phyloP scores from a whole-genome alignment of 257 asterid species.

The Phtheirospermum japonicum region DNA sequence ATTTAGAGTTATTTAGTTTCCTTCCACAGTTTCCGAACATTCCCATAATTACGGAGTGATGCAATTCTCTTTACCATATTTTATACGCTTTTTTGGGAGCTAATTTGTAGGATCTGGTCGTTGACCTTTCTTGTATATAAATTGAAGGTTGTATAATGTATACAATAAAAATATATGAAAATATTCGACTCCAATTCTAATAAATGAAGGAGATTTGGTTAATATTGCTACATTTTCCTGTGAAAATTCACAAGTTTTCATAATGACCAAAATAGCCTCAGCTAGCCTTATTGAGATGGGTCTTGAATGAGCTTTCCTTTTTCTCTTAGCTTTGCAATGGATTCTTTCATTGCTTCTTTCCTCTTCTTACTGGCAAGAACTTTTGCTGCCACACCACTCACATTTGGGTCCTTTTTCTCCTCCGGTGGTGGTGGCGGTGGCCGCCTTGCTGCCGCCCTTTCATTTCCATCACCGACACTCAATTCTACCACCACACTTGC shows the following conservation, averaged over 20 bases:
- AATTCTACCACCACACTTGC: constrained; percentile 42
- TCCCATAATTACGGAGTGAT: no score
- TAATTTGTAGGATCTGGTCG: no score
- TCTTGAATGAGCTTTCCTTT: constrained; percentile 50
- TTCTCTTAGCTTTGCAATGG: constrained; percentile 56
- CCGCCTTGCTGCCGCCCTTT: constrained; percentile 65
- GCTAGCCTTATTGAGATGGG: constrained; percentile 34
- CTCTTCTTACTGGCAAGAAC: constrained; percentile 86
- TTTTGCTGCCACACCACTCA: constrained; percentile 66
- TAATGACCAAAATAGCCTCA: constrained; percentile 8
- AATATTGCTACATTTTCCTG: constrained; percentile 15
- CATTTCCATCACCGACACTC: constrained; percentile 35
- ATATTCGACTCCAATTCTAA: no score
- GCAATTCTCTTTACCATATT: no score
- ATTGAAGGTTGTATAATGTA: no score
- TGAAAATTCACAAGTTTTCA: not conserved
- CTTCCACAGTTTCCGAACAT: no score
- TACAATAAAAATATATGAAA: no score
- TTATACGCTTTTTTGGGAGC: no score
- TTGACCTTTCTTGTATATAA: no score
- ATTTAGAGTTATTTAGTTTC: no score
- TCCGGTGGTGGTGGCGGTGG: constrained; percentile 78
- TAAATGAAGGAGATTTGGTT: constrained; percentile 10
- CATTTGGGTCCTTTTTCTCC: constrained; percentile 82
- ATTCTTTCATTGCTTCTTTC: constrained; percentile 81